Conservation (phyloP, 768 basidiomycete genomes). For the Exidia glandulosa region DNA sequence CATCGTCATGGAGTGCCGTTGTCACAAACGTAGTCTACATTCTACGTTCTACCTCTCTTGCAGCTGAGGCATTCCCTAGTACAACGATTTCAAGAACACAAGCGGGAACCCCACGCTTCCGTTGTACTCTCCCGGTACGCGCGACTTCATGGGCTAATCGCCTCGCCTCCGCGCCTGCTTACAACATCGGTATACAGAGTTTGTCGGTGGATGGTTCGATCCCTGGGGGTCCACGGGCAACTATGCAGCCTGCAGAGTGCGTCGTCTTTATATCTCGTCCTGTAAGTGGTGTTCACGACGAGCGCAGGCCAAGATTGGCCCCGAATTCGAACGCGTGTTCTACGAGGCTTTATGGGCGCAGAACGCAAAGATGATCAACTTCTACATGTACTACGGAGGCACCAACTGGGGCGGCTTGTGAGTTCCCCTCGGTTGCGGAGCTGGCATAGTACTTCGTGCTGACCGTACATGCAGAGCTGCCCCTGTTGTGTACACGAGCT, state of each 20-base stretch:
- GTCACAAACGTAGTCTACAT: slow-evolving; percentile 22
- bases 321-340: slow-evolving; percentile 70
- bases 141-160: no score
- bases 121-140: slow-evolving; percentile 64
- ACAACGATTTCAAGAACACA: not conserved
- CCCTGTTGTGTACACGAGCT: slow-evolving; percentile 15
- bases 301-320: slow-evolving; percentile 33
- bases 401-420: not conserved
- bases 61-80: not conserved
- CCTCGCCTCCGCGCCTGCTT: no score
- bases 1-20: slow-evolving; percentile 38
- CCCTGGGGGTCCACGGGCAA: slow-evolving; percentile 66
- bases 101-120: slow-evolving; percentile 36
- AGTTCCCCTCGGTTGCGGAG: slow-evolving; percentile 24
- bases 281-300: not conserved
- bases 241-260: slow-evolving; percentile 23
- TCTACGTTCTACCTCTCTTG: not conserved
- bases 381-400: slow-evolving; percentile 14
- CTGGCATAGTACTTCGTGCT: slow-evolving; percentile 42
- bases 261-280: not conserved
- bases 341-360: slow-evolving; percentile 68
- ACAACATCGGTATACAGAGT: no score
- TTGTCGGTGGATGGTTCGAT: slow-evolving; percentile 70
- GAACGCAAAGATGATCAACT: slow-evolving; percentile 72
- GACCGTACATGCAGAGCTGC: slow-evolving; percentile 24